A percentile compares a stretch with the other conserved stretches of the same genome.
phyloP scores from a whole-genome alignment of 176 grass and related monocot species.

The Musa acuminata region DNA sequence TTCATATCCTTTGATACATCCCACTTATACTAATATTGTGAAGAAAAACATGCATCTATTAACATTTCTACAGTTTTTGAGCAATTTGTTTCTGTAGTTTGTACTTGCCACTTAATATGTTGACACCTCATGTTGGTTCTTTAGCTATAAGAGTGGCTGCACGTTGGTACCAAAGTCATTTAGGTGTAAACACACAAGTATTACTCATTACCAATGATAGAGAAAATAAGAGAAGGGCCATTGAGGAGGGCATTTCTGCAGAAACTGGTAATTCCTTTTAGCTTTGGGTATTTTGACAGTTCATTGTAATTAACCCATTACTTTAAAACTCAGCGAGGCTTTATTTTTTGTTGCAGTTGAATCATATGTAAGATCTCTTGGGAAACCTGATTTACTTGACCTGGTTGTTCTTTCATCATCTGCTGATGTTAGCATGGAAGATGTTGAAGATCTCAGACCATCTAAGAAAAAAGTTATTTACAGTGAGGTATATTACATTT shows the following conservation, averaged over 20 bases:
- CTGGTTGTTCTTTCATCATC: slow-evolving; percentile 56
- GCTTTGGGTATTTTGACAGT: neutral
- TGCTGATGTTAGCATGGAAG: slow-evolving; percentile 71
- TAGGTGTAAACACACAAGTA: slow-evolving; percentile 48
- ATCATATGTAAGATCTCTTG: slow-evolving; percentile 81
- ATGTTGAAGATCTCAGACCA: slow-evolving; percentile 77
- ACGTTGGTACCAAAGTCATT: slow-evolving; percentile 96
- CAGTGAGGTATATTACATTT: slow-evolving; percentile 47
- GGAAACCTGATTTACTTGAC: slow-evolving; percentile 83
- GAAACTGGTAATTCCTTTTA: slow-evolving; percentile 51
- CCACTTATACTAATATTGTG: neutral
- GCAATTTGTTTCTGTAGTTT: neutral
- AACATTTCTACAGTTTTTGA: neutral
- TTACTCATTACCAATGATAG: slow-evolving; percentile 85
- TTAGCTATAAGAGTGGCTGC: slow-evolving; percentile 85
- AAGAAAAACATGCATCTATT: neutral
- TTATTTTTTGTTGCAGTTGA: slow-evolving; percentile 54
- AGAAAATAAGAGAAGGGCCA: slow-evolving; percentile 83
- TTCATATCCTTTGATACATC: neutral
- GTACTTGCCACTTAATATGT: neutral
- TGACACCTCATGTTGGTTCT: slow-evolving; percentile 1
- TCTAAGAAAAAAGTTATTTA: slow-evolving; percentile 90
- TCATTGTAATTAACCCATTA: neutral
- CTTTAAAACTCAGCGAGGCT: slow-evolving; percentile 14
- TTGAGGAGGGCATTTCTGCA: slow-evolving; percentile 70